Evolutionary conservation across 148 eudicot species (phyloP).

Genomic region (Salicornia ramosissima): DNA sequence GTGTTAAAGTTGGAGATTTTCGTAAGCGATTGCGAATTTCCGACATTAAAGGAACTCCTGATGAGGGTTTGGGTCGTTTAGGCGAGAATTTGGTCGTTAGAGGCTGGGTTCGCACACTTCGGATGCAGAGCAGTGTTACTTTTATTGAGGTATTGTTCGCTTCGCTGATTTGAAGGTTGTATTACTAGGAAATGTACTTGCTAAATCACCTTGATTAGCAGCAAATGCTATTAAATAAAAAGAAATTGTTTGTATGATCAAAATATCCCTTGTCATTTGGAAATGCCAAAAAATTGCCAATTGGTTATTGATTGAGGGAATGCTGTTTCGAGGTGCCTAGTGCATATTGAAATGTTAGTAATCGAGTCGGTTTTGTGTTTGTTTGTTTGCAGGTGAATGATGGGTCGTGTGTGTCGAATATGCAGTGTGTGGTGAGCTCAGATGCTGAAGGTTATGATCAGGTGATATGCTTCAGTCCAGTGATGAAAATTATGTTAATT

Average conservation of each 20-base stretch:
- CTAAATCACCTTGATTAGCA: too few relatives aligned
- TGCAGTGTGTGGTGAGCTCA: slow-evolving; percentile 89
- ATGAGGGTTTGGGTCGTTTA: slow-evolving; percentile 70
- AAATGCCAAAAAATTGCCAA: too few relatives aligned
- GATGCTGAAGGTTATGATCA: slow-evolving; percentile 98
- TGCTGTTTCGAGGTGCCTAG: neutral
- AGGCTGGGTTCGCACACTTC: slow-evolving; percentile 90
- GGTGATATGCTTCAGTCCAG: slow-evolving; percentile 32
- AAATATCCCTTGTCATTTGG: neutral
- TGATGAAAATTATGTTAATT: neutral
- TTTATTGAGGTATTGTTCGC: slow-evolving; percentile 64
- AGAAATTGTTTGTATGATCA: neutral
- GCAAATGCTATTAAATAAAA: too few relatives aligned
- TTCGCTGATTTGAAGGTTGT: neutral
- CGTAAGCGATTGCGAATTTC: slow-evolving; percentile 56
- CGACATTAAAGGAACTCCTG: slow-evolving; percentile 65
- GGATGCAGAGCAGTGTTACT: slow-evolving; percentile 83
- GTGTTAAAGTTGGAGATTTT: slow-evolving; percentile 48
- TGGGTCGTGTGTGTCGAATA: slow-evolving; percentile 94
- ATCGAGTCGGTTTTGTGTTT: slow-evolving; percentile 2
- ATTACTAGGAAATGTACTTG: too few relatives aligned
- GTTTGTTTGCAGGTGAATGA: slow-evolving; percentile 59
- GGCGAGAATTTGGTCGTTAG: slow-evolving; percentile 65
- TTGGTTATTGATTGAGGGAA: neutral
- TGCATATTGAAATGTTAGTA: neutral